Evolutionary conservation across 257 asterid species (phyloP).

Genomic region (Solanum ossicruentum): DNA sequence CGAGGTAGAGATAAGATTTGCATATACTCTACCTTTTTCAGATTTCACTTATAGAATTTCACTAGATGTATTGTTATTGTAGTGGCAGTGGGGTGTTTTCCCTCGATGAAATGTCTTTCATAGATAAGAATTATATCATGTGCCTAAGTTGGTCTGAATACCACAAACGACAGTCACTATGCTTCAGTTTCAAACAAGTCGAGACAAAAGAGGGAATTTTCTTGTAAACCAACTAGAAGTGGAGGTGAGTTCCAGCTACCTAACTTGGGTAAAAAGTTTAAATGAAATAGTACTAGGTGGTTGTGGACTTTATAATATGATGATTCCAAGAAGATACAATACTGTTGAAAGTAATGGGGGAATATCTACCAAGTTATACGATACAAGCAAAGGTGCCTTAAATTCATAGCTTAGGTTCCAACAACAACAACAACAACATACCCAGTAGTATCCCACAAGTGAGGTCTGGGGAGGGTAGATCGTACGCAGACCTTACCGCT

Average conservation of each 20-base stretch:
- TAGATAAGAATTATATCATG: background rate
- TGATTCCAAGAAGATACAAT: background rate
- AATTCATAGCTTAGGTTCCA: background rate
- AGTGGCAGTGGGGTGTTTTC: too few species aligned
- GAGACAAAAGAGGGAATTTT: background rate
- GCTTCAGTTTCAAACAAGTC: background rate
- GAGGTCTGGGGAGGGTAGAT: too few species aligned
- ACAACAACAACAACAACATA: background rate
- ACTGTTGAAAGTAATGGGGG: background rate
- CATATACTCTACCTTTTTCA: too few species aligned
- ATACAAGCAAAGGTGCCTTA: background rate
- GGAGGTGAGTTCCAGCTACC: background rate
- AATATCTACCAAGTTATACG: background rate
- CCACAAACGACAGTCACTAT: accelerated
- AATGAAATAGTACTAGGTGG: background rate
- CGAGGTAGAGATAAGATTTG: too few species aligned
- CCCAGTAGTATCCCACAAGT: too few species aligned
- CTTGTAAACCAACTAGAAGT: background rate
- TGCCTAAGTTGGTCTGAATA: background rate
- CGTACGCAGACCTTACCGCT: too few species aligned
- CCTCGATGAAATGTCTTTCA: too few species aligned
- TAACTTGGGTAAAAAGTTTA: background rate
- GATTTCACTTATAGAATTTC: too few species aligned
- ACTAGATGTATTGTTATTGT: too few species aligned
- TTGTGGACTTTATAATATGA: background rate